A percentile compares a stretch with the other conserved stretches of the same genome.
Conservation (phyloP, 441 rosid species). For the Macaranga tanarius region DNA sequence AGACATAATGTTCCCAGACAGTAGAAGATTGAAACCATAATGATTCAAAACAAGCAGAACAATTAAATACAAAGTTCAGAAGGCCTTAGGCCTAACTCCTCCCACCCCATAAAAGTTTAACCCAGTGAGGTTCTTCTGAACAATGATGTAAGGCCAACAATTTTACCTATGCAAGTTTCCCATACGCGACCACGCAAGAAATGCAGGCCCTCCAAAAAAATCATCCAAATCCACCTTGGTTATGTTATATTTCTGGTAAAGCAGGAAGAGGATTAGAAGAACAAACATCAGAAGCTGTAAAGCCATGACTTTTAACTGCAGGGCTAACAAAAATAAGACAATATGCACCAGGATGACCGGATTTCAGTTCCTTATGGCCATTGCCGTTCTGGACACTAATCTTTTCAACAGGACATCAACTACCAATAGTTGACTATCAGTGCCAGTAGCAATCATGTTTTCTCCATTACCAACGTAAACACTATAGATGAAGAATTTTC, state of each 20-base stretch:
- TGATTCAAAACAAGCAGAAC: not conserved
- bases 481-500: not conserved
- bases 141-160: slow-evolving; percentile 16
- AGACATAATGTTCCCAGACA: not conserved
- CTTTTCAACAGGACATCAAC: not conserved
- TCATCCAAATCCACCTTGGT: slow-evolving; percentile 55
- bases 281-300: slow-evolving; percentile 12
- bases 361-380: not conserved
- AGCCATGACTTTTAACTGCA: not conserved
- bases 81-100: not conserved
- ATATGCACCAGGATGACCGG: not conserved
- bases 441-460: not conserved
- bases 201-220: slow-evolving; percentile 81
- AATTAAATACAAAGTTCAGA: not conserved
- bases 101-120: not conserved
- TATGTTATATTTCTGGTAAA: slow-evolving; percentile 56
- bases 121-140: not conserved
- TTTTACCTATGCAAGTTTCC: slow-evolving; percentile 69
- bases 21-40: not conserved
- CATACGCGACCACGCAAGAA: slow-evolving; percentile 84
- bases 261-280: slow-evolving; percentile 18
- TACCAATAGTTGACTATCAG: no score
- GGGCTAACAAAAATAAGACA: no score
- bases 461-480: not conserved
- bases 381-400: not conserved